These are phyloP conservation scores for Ambrosiella beaveri DNA, from an alignment of 2,329 filamentous ascomycete genomes.

Conservation along the genomic window DNA sequence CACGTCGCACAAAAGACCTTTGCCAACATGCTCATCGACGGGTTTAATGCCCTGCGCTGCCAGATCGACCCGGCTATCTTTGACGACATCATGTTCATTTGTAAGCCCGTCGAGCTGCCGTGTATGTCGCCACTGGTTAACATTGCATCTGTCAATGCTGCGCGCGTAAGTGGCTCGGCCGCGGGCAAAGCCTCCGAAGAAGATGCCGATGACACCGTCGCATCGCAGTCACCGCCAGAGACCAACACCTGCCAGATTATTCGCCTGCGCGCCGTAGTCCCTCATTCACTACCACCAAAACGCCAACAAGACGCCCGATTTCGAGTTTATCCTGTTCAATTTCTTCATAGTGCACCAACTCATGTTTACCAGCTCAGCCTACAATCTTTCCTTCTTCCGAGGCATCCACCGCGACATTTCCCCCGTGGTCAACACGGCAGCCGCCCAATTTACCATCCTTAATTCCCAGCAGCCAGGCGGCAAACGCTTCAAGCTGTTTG, in stretches of 20 bases:
- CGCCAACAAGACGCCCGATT: slow-evolving; percentile 28
- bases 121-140: slow-evolving; percentile 15
- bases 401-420: slow-evolving; percentile 44
- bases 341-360: slow-evolving; percentile 53
- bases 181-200: not conserved
- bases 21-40: slow-evolving; percentile 26
- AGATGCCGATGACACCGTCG: not conserved
- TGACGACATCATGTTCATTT: slow-evolving; percentile 28
- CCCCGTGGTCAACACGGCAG: slow-evolving; percentile 23
- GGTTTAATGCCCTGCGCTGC: slow-evolving; percentile 24
- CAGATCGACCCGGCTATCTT: slow-evolving; percentile 29
- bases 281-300: slow-evolving; percentile 34
- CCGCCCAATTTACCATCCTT: slow-evolving; percentile 5
- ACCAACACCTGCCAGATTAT: slow-evolving; percentile 22
- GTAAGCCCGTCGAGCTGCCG: slow-evolving; percentile 27
- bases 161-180: not conserved
- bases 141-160: not conserved
- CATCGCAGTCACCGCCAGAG: no score
- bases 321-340: slow-evolving; percentile 42
- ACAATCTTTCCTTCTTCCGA: slow-evolving; percentile 42
- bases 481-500: not conserved
- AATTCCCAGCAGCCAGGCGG: not conserved
- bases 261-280: slow-evolving; percentile 43
- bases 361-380: slow-evolving; percentile 34
- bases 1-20: slow-evolving; percentile 27